Evolutionary conservation across 176 grass and related monocot species (phyloP).

Genomic region (Puya raimondii): DNA sequence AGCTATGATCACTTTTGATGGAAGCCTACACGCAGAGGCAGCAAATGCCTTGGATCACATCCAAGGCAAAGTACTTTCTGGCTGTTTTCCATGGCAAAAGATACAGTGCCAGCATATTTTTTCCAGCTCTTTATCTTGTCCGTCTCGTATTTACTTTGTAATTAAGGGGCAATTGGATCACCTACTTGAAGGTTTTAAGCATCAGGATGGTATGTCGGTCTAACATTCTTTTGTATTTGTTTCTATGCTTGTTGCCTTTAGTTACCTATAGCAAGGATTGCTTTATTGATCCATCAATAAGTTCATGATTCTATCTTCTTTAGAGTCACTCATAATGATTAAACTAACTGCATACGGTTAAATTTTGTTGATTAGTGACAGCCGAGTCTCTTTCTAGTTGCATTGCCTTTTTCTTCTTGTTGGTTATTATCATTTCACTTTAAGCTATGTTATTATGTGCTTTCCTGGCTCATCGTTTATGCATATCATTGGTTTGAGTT

Average conservation of each 20-base stretch:
- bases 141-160: constrained; percentile 1
- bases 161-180: not conserved
- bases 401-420: not conserved
- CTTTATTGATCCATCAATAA: not conserved
- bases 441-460: not conserved
- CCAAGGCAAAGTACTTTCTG: constrained; percentile 16
- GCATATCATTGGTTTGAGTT: too few species aligned
- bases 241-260: not conserved
- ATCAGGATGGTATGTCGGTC: constrained; percentile 7
- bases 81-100: constrained; percentile 18
- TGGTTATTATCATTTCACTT: not conserved
- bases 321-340: not conserved
- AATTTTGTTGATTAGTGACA: not conserved
- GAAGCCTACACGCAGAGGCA: constrained; percentile 19
- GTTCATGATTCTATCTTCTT: not conserved
- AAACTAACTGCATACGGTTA: not conserved
- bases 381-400: not conserved
- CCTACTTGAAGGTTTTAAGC: constrained; percentile 17
- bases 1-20: constrained; percentile 26
- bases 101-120: constrained; percentile 23
- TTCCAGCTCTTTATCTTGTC: constrained; percentile 14
- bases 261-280: not conserved
- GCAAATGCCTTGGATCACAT: constrained; percentile 24
- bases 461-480: too few species aligned
- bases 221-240: not conserved